Evolutionary conservation across 805 yeast species (phyloP), one percentile per base, ranked within the genome.

Genomic region (Torulaspora microellipsoides): DNA sequence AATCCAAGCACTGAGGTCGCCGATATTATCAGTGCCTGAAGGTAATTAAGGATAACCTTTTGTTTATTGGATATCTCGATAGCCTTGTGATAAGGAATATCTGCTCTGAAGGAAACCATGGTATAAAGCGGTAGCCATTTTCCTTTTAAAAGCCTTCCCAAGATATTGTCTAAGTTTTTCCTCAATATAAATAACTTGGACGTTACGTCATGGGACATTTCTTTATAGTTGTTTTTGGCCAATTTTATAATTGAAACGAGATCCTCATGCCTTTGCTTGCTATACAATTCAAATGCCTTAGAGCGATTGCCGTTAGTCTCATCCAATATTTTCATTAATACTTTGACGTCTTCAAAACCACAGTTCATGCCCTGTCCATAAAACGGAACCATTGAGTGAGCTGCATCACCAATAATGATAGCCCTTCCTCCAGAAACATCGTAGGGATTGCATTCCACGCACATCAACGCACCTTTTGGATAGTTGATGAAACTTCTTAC

Each of bases 361-460:
- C 95, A 86, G 63, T 90, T 90, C 91, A 90, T 84, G 4, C 97
- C 97, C 63, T 90, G 97, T 8, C 97, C 97, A 59, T 89, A 90
- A 63, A 90, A 90, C n/a, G 97, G 97, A 5, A 90, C 97, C 96
- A 89, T 90, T 25, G 93, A 80, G 66, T 90, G 97, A 0, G 97
- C 95, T 0, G 97, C 95, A 62, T 90, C 97, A 5, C 97, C 97
- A 25, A 90, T 66, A 10, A 90, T 66, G 8, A 90, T 67, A 12
- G 81, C 81, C 45, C 76, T 75, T 8, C 60, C 62, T 36, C 80
- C 85, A 33, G 71, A 62, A 36, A 70, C 73, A 58, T 86, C 78
- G 65, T 87, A 90, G 2, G 91, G 88, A 38, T 67, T 67, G 53
- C 86, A 82, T 36, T 74, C 75, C 7, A 85, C 75, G 48, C 85